Percentiles rank a stretch among this genome's conserved stretches.
These are phyloP conservation scores for Venturia pyrina DNA, from an alignment of 2,329 filamentous ascomycete species.

Conservation along the genomic window DNA sequence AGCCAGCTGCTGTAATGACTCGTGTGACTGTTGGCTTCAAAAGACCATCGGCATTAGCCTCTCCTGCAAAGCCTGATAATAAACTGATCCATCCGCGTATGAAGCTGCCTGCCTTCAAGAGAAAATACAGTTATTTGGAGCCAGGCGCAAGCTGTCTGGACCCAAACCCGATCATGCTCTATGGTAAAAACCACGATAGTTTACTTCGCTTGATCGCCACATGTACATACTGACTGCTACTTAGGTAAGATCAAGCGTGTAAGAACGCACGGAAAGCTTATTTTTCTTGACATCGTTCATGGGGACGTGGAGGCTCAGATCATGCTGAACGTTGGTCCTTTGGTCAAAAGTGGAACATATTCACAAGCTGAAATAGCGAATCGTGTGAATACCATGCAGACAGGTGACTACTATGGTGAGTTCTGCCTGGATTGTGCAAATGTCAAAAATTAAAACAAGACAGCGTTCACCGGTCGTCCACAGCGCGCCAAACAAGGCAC, in stretches of 20 bases:
- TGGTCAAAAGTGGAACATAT: conserved; percentile 7
- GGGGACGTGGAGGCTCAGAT: conserved; percentile 65
- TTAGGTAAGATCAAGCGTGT: conserved; percentile 9
- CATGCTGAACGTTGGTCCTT: conserved; percentile 51
- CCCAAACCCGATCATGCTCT: background rate
- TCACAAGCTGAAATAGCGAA: conserved; percentile 17
- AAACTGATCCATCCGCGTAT: background rate
- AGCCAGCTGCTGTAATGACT: background rate
- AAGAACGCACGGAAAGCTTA: conserved; percentile 64
- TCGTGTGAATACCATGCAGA: conserved; percentile 56
- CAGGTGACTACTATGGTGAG: conserved; percentile 79
- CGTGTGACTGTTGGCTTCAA: background rate
- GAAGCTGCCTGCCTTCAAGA: background rate
- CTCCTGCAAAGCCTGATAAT: background rate
- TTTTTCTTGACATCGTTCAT: conserved; percentile 74
- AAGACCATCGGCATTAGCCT: background rate
- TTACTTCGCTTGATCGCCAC: background rate
- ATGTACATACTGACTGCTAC: background rate
- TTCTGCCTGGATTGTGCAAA: conserved; percentile 15
- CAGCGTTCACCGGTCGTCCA: conserved; percentile 58
- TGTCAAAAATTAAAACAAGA: background rate
- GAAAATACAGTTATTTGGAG: conserved; percentile 1
- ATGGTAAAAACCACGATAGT: background rate
- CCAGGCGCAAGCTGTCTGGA: background rate
- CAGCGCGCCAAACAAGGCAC: conserved; percentile 19